phyloP scores from a whole-genome alignment of 805 yeast species.

The Starmerella gropengiesseri region DNA sequence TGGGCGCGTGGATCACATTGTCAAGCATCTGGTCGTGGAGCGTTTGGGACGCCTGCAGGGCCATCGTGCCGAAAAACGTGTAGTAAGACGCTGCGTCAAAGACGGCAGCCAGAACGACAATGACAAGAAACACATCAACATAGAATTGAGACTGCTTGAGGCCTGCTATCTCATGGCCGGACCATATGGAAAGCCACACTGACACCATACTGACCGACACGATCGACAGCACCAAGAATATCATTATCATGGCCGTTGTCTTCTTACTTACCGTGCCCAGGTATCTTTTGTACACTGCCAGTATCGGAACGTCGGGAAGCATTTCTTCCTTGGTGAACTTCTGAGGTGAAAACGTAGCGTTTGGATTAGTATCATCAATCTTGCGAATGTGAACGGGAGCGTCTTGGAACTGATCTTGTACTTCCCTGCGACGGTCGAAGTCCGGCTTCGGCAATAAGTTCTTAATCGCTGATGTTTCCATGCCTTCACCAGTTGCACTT shows the following conservation, averaged over 20 bases:
- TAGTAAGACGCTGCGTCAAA: conserved; percentile 9
- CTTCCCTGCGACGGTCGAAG: conserved; percentile 1
- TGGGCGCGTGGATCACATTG: conserved; percentile 70
- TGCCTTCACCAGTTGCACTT: conserved; percentile 2
- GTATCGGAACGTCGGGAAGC: conserved; percentile 29
- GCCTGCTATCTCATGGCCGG: conserved; percentile 18
- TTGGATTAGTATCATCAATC: background rate
- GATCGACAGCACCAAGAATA: conserved; percentile 1
- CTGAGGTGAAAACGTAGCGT: background rate
- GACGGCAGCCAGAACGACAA: conserved; percentile 10
- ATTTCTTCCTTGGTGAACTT: conserved; percentile 31
- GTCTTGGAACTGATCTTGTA: background rate
- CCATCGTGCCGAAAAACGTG: conserved; percentile 15
- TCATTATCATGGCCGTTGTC: background rate
- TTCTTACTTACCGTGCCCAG: conserved; percentile 9
- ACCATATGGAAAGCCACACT: conserved; percentile 22
- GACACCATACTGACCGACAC: conserved; percentile 11
- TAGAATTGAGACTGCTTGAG: conserved; percentile 16
- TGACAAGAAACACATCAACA: conserved; percentile 13
- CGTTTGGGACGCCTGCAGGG: conserved; percentile 6
- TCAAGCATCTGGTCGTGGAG: conserved; percentile 61
- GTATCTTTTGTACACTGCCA: conserved; percentile 13
- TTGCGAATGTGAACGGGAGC: background rate
- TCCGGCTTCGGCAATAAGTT: background rate
- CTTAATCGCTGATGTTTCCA: background rate